These are phyloP conservation scores for Coccomyxa subellipsoidea DNA, from an alignment of 163 green algal genomes.

Conservation along the genomic window DNA sequence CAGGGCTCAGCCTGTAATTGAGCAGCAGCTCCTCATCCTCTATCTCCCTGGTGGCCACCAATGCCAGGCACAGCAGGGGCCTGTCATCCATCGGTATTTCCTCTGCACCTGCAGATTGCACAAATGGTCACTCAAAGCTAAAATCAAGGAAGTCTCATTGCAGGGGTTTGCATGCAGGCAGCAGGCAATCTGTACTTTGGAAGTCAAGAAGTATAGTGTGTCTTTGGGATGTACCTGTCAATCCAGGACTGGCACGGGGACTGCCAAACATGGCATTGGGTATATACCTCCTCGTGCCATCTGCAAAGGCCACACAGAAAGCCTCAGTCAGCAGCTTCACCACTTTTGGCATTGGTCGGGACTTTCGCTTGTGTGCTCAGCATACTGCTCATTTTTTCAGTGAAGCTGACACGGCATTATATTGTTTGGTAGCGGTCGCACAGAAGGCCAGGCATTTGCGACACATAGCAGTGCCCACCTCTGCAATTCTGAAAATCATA, in stretches of 20 bases:
- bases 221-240: too few relatives aligned
- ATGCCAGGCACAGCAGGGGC: slow-evolving; percentile 45
- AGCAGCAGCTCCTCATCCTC: slow-evolving; percentile 72
- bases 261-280: slow-evolving; percentile 35
- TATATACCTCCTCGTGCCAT: slow-evolving; percentile 29
- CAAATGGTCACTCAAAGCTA: too few relatives aligned
- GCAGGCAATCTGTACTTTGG: too few relatives aligned
- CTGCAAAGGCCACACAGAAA: not conserved
- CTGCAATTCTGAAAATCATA: slow-evolving; percentile 29
- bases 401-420: too few relatives aligned
- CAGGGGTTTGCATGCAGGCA: too few relatives aligned
- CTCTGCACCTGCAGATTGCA: too few relatives aligned
- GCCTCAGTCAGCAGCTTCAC: too few relatives aligned
- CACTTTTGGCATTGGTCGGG: not conserved
- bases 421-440: too few relatives aligned
- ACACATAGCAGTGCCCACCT: not conserved
- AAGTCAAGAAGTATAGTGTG: too few relatives aligned
- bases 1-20: slow-evolving; percentile 76
- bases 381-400: too few relatives aligned
- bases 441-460: not conserved
- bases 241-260: not conserved
- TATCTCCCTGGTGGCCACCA: slow-evolving; percentile 61
- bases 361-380: too few relatives aligned
- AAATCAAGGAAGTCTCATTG: too few relatives aligned
- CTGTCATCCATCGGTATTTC: not conserved